Conservation (phyloP, 2,329 filamentous ascomycete genomes). For the Didymella exigua region DNA sequence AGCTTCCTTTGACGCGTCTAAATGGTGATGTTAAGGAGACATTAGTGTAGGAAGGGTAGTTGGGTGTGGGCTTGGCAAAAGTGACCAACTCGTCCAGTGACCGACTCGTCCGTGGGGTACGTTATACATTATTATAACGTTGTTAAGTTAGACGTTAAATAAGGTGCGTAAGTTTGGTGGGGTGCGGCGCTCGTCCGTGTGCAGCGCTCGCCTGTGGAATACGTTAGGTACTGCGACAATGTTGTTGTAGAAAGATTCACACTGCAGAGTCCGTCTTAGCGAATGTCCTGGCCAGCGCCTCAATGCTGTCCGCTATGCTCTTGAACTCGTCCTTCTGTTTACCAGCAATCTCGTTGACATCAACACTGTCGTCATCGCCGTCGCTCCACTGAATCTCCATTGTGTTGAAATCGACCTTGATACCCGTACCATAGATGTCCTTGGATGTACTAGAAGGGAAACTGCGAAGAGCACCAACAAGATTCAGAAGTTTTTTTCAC, state of each 20-base stretch:
- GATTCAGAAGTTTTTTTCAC: slow-evolving; percentile 49
- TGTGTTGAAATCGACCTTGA: slow-evolving; percentile 50
- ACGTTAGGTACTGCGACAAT: too few relatives aligned
- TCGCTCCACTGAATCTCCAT: slow-evolving; percentile 53
- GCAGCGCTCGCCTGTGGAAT: too few relatives aligned
- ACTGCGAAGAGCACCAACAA: slow-evolving; percentile 48
- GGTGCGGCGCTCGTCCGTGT: too few relatives aligned
- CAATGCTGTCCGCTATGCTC: slow-evolving; percentile 51
- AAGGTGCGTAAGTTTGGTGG: too few relatives aligned
- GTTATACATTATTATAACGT: too few relatives aligned
- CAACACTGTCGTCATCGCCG: slow-evolving; percentile 46
- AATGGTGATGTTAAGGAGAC: too few relatives aligned
- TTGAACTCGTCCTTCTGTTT: slow-evolving; percentile 54
- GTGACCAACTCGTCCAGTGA: too few relatives aligned
- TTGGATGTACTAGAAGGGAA: slow-evolving; percentile 48
- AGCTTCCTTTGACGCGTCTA: too few relatives aligned
- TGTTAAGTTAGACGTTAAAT: too few relatives aligned
- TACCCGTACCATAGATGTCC: slow-evolving; percentile 49
- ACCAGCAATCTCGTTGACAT: slow-evolving; percentile 40
- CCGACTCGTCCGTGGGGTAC: too few relatives aligned
- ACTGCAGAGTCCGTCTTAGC: slow-evolving; percentile 50
- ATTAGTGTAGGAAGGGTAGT: too few relatives aligned
- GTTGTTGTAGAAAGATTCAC: slow-evolving; percentile 21
- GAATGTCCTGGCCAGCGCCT: slow-evolving; percentile 49
- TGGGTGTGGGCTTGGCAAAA: too few relatives aligned